Evolutionary conservation across 192 early-diverging fungal genomes (phyloP).

Genomic region (Podila verticillata): DNA sequence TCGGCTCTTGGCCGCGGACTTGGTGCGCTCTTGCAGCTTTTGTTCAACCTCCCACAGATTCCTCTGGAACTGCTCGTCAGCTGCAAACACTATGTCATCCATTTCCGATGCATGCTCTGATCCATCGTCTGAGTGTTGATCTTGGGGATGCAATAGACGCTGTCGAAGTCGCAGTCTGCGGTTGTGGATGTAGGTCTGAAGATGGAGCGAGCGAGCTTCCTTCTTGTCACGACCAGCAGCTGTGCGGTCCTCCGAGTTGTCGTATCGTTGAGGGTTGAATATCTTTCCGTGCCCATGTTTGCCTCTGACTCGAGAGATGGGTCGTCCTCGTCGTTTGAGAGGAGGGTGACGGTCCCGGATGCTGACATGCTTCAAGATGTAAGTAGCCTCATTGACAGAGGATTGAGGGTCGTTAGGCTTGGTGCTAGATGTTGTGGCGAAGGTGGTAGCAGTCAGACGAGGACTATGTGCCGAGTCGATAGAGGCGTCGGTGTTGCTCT

Average conservation of each 20-base stretch:
- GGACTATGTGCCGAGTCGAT: background rate
- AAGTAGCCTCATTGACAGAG: slow-evolving; percentile 7
- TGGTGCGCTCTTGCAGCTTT: slow-evolving; percentile 19
- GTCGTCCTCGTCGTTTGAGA: slow-evolving; percentile 13
- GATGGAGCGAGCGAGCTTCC: slow-evolving; percentile 15
- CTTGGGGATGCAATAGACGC: slow-evolving; percentile 5
- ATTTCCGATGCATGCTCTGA: background rate
- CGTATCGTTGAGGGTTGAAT: background rate
- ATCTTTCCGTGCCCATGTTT: slow-evolving; percentile 22
- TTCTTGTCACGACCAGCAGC: background rate
- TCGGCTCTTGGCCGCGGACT: slow-evolving; percentile 38
- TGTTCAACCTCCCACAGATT: slow-evolving; percentile 40
- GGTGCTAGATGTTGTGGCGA: background rate
- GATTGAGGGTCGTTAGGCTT: background rate
- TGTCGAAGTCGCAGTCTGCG: slow-evolving; percentile 30
- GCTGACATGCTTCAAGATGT: slow-evolving; percentile 12
- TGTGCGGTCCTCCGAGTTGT: background rate
- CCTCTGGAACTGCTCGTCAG: slow-evolving; percentile 18
- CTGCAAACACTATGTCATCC: background rate
- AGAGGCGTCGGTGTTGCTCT: background rate
- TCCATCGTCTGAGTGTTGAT: slow-evolving; percentile 4
- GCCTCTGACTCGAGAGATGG: slow-evolving; percentile 18
- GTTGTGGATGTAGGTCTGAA: slow-evolving; percentile 34
- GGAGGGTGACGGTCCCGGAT: slow-evolving; percentile 8
- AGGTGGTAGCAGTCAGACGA: background rate